phyloP scores from a whole-genome alignment of 495 filamentous ascomycete genomes.

The Aspergillus haitiensis region DNA sequence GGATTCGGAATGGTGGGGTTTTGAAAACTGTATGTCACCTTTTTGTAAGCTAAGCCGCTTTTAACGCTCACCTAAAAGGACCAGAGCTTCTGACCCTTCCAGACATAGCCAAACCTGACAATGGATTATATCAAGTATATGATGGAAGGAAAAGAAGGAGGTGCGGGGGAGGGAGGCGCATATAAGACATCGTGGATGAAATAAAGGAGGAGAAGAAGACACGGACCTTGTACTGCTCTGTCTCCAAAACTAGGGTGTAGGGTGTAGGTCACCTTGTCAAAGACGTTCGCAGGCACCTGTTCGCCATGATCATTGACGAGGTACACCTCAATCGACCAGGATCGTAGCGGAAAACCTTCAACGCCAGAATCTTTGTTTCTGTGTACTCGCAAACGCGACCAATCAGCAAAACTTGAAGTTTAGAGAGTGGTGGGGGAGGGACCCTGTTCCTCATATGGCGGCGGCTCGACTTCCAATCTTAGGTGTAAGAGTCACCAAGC shows the following conservation, averaged over 20 bases:
- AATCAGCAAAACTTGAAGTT: slow-evolving; percentile 20
- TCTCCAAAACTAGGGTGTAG: slow-evolving; percentile 91
- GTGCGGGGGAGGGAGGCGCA: background rate
- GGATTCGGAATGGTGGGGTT: slow-evolving; percentile 82
- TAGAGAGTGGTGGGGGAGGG: background rate
- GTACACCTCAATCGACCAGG: slow-evolving; percentile 63
- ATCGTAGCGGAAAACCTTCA: slow-evolving; percentile 88
- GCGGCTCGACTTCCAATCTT: background rate
- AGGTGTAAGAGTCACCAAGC: background rate
- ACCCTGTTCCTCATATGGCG: background rate
- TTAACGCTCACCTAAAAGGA: background rate
- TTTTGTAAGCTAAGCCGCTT: slow-evolving; percentile 1
- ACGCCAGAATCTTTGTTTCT: slow-evolving; percentile 66
- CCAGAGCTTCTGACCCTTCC: background rate
- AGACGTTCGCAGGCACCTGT: slow-evolving; percentile 74
- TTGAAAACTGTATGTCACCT: slow-evolving; percentile 59
- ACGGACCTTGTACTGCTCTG: slow-evolving; percentile 74
- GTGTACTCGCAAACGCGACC: slow-evolving; percentile 23
- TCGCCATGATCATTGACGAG: slow-evolving; percentile 61
- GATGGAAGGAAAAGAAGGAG: background rate
- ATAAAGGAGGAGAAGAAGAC: background rate
- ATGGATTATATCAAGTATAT: no score
- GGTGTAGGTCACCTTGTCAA: slow-evolving; percentile 88
- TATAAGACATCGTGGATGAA: background rate
- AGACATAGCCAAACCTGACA: no score